A percentile compares a stretch with the other conserved stretches of the same genome.
Conservation (phyloP, 495 filamentous ascomycete genomes). For the Penicillium pancosmium region DNA sequence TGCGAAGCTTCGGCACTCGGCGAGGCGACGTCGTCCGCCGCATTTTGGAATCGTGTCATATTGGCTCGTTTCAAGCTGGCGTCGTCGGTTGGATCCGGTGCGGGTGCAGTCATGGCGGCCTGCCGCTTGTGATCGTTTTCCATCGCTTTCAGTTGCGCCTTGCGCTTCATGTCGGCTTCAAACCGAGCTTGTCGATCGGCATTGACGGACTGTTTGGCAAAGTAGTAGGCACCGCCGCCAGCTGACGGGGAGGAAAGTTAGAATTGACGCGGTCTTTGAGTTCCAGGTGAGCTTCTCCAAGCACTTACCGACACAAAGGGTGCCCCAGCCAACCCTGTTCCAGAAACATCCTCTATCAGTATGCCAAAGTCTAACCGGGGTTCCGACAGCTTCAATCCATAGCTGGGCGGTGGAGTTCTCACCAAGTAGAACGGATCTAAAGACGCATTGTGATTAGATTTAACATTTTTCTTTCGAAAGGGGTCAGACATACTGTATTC, state of each 20-base stretch:
- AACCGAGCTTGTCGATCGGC: constrained; percentile 76
- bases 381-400: constrained; percentile 2
- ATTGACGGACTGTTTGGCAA: constrained; percentile 93
- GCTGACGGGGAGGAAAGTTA: constrained; percentile 45
- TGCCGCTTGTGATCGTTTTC: constrained; percentile 55
- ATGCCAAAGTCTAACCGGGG: constrained; percentile 5
- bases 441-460: constrained; percentile 6
- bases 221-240: constrained; percentile 92
- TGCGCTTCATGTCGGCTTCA: constrained; percentile 65
- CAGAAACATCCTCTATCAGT: constrained; percentile 27
- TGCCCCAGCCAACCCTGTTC: constrained; percentile 80
- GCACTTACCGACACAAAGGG: constrained; percentile 72
- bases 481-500: constrained; percentile 46
- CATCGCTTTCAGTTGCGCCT: constrained; percentile 60
- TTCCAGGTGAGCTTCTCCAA: neutral
- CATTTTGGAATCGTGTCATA: constrained; percentile 37
- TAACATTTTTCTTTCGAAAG: neutral
- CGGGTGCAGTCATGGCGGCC: constrained; percentile 14
- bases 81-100: constrained; percentile 28
- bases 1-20: constrained; percentile 77
- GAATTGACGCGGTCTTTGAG: neutral
- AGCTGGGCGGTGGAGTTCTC: constrained; percentile 21
- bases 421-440: constrained; percentile 60
- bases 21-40: constrained; percentile 62
- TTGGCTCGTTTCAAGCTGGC: constrained; percentile 40